These are phyloP conservation scores for Paradendryphiella salina DNA, from an alignment of 2,329 filamentous ascomycete genomes.

Conservation along the genomic window DNA sequence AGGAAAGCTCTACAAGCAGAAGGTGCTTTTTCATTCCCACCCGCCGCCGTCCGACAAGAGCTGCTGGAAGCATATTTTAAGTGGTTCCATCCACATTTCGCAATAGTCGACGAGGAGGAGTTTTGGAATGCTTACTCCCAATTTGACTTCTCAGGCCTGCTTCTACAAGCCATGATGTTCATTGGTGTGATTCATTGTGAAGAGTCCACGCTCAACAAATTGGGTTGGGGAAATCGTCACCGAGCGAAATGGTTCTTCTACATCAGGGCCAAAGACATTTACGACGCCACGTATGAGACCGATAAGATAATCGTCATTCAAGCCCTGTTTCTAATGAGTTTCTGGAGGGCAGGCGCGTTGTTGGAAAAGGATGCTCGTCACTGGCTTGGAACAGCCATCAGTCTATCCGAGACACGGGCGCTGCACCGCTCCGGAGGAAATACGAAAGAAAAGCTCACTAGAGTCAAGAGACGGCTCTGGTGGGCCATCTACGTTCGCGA, in stretches of 20 bases:
- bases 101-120: conserved; percentile 55
- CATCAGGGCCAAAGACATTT: conserved; percentile 56
- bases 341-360: conserved; percentile 57
- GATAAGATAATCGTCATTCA: conserved; percentile 57
- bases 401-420: conserved; percentile 56
- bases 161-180: conserved; percentile 60
- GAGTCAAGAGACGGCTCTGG: conserved; percentile 56
- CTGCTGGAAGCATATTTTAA: conserved; percentile 58
- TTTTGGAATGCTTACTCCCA: conserved; percentile 49
- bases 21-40: conserved; percentile 54
- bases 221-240: conserved; percentile 55
- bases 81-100: conserved; percentile 62
- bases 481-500: conserved; percentile 60
- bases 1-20: conserved; percentile 47
- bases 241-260: conserved; percentile 58
- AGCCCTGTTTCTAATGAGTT: conserved; percentile 59
- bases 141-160: conserved; percentile 53
- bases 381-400: conserved; percentile 53
- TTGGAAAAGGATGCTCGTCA: conserved; percentile 45
- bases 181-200: conserved; percentile 60
- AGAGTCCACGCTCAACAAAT: conserved; percentile 49
- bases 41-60: conserved; percentile 48
- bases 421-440: conserved; percentile 46
- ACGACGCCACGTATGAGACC: conserved; percentile 58
- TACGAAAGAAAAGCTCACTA: conserved; percentile 34